These are phyloP conservation scores for Candida easanensis DNA, from an alignment of 805 yeast genomes.

Conservation along the genomic window DNA sequence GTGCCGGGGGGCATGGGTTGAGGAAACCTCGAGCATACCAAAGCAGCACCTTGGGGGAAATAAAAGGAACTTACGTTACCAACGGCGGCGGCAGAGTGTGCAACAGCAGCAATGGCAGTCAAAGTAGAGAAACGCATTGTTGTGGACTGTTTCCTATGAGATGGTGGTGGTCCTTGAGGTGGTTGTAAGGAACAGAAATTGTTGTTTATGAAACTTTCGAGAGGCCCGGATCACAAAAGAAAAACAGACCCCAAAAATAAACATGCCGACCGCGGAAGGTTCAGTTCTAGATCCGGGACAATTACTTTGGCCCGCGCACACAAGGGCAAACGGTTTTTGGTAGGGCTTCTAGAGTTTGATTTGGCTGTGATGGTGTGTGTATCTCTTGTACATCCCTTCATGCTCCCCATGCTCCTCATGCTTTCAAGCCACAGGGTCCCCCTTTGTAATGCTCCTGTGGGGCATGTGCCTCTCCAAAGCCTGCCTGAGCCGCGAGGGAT, in stretches of 20 bases:
- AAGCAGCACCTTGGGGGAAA: not conserved
- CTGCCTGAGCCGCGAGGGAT: too few species aligned
- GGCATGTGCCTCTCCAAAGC: too few species aligned
- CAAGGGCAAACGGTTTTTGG: too few species aligned
- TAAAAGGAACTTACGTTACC: slow-evolving; percentile 46
- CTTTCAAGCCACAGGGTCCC: too few species aligned
- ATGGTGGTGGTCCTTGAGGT: too few species aligned
- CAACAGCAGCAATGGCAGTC: slow-evolving; percentile 40
- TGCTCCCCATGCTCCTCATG: too few species aligned
- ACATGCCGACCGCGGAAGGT: not conserved
- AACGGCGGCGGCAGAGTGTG: slow-evolving; percentile 51
- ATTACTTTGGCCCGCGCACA: too few species aligned
- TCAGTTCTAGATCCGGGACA: too few species aligned
- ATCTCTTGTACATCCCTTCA: too few species aligned
- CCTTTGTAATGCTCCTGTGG: too few species aligned
- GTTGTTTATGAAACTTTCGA: slow-evolving; percentile 1
- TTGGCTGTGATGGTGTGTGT: too few species aligned
- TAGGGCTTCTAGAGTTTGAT: too few species aligned
- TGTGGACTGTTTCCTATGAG: not conserved
- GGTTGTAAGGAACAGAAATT: not conserved
- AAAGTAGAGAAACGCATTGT: slow-evolving; percentile 24
- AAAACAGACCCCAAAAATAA: slow-evolving; percentile 7
- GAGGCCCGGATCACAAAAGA: not conserved
- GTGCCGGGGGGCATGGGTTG: not conserved
- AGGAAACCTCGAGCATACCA: not conserved